These are phyloP conservation scores for Cordyceps javanica DNA, from an alignment of 2,329 filamentous ascomycete genomes.

Conservation along the genomic window DNA sequence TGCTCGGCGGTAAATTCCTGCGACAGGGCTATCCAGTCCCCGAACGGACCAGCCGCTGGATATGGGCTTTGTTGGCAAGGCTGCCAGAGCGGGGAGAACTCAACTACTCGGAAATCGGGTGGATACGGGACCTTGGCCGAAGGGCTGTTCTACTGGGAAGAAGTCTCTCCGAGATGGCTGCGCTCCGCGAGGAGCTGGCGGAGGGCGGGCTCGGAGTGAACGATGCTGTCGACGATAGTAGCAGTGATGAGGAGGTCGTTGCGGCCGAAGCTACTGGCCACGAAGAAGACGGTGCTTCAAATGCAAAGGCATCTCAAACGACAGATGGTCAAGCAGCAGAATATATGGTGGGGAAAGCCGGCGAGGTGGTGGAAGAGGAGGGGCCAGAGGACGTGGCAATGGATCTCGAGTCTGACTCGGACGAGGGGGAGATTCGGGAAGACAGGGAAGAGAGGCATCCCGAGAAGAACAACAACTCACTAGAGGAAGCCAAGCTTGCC, in stretches of 20 bases:
- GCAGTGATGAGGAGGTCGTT: conserved; percentile 32
- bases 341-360: neutral
- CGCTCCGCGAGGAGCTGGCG: conserved; percentile 36
- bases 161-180: conserved; percentile 47
- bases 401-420: conserved; percentile 33
- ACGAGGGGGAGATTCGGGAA: conserved; percentile 30
- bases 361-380: conserved; percentile 18
- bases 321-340: conserved; percentile 13
- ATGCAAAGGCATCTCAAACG: conserved; percentile 19
- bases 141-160: conserved; percentile 59
- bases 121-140: conserved; percentile 73
- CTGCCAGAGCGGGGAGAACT: conserved; percentile 70
- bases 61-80: conserved; percentile 75
- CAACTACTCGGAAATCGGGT: conserved; percentile 67
- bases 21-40: conserved; percentile 53
- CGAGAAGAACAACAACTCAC: conserved; percentile 9
- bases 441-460: conserved; percentile 22
- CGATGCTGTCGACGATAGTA: conserved; percentile 42
- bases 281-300: conserved; percentile 20
- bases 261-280: conserved; percentile 22
- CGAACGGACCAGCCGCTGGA: conserved; percentile 69
- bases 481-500: conserved; percentile 43
- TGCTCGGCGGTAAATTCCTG: conserved; percentile 59
- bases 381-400: conserved; percentile 34
- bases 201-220: conserved; percentile 35